Evolutionary conservation across 352 stramenopile genomes (phyloP), one percentile per base, ranked within the genome.

Genomic region (Globisporangium acanthophoron): DNA sequence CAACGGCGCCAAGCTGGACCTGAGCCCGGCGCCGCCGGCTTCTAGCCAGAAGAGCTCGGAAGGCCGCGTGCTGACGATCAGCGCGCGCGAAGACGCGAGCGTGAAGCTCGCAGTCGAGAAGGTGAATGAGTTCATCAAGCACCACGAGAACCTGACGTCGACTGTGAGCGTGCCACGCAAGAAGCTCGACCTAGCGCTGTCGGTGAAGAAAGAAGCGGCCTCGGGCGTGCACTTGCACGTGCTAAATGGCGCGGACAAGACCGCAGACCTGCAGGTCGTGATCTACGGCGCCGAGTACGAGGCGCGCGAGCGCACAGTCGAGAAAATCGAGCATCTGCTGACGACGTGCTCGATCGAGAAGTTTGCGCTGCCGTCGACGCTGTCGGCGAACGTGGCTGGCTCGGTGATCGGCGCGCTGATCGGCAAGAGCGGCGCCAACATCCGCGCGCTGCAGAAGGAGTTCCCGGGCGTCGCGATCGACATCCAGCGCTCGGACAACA

Each of bases 381-480:
- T 73, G 1, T 76, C 71, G 1, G 39, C 74, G 33, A 65, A 62
- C 11, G 73, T 63, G 29, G 64, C 63, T 11, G 70, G 63, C 48
- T 76, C 69, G n/a, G 78, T 92, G 58, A 54, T 90, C 24, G 83
- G 83, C 21, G 79, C 80, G 48, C 49, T 92, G 21, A 92, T 92
- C 51, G 83, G 83, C 54, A 92, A 90, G 69, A 87, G 75, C 44
- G 83, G 83, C 12, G 79, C 78, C 20, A 89, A 92, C 54, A 92
- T 92, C 53, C 68, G 70, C 43, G 75, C 73, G 15, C 54, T 92
- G 46, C 83, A 90, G 58, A 79, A 78, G 41, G 66, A 87, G 50
- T 88, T 85, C 59, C 61, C 73, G 0, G 62, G 71, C 21, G 78
- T 88, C 7, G 71, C 73, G 59, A 83, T 90, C 56, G 80, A 90